These are phyloP conservation scores for Nidularia sp. DNA, from an alignment of 768 basidiomycete species.

Conservation along the genomic window DNA sequence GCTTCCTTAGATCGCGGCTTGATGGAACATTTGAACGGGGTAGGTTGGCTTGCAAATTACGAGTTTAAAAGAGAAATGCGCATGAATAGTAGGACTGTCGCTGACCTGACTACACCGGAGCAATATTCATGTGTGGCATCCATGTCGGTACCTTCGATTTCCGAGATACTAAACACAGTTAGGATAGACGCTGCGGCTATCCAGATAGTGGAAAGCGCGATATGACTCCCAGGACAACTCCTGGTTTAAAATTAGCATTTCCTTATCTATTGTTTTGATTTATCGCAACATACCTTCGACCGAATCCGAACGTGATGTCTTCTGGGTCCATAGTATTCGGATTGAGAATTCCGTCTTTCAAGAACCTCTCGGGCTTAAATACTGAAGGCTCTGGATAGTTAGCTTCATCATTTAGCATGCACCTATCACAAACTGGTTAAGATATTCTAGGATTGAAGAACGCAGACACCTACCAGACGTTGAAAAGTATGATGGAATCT, in stretches of 20 bases:
- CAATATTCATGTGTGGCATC: background rate
- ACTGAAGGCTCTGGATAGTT: slow-evolving; percentile 8
- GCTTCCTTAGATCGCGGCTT: background rate
- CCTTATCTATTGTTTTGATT: background rate
- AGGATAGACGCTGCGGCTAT: background rate
- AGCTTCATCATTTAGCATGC: slow-evolving; percentile 7
- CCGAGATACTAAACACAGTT: background rate
- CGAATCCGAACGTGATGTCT: slow-evolving; percentile 7
- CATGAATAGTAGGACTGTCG: too few relatives aligned
- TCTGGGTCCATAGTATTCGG: slow-evolving; percentile 3
- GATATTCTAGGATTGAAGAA: background rate
- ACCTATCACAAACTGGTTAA: slow-evolving; percentile 3
- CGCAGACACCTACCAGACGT: slow-evolving; percentile 1
- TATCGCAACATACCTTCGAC: slow-evolving; percentile 6
- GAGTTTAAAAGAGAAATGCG: background rate
- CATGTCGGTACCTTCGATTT: background rate
- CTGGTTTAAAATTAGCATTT: background rate
- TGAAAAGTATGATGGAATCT: background rate
- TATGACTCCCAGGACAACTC: background rate
- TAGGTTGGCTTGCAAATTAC: background rate
- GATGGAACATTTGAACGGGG: background rate
- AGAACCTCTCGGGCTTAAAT: slow-evolving; percentile 10
- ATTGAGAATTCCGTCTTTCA: slow-evolving; percentile 9
- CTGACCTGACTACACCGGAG: too few relatives aligned
- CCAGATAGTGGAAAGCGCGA: background rate